Base-by-base conservation (phyloP, 164 flowering plant species). In the Umbellularia californica region DNA sequence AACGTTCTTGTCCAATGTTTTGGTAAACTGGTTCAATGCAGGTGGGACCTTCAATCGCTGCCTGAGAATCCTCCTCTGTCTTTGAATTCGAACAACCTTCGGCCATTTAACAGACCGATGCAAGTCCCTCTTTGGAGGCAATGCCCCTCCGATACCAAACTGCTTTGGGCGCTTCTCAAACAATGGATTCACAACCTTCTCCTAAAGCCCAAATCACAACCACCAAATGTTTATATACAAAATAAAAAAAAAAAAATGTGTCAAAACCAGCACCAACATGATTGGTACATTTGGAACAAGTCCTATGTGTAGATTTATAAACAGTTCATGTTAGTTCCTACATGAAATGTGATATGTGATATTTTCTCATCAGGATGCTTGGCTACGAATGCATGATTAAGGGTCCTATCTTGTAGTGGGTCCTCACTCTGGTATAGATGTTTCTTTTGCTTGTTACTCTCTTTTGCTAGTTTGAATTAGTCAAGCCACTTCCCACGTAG, bases 81-180 rank as follows among this genome's bases (percentile, higher is more conserved):
- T 77, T 52, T 81, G 83, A 55, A 81, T 78, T 11, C 83, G 81
- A 50, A 81, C 81, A 19, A 81, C 81, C 25, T 78, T 81, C 0
- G 83, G 83, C 81, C 81, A 78, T 50, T 76, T 81, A 19, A 81
- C 83, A 52, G 76, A 81, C 41, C 81, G 70, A 50, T 81, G 83
- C 70, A 81, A 51, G 72, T 81, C 83, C 68, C 55, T 76, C 41
- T 79, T 82, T 6, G 82, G 84, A 24, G 84, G 84, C 27, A 81
- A 58, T 22, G 84, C 82, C 25, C 83, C 84, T 20, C 82, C 84
- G 58, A 81, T 81, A 10, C 95, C 95, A 72, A 90, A 90, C 75
- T 90, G 95, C 85, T 90, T 87, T 1, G 93, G 83, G 2, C 90
- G 82, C 84, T 89, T 90, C 83, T 89, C 95, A 76, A 85, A 89